Evolutionary conservation across 2,329 filamentous ascomycete species (phyloP).

Genomic region (Hymenoscyphus fructigenus): DNA sequence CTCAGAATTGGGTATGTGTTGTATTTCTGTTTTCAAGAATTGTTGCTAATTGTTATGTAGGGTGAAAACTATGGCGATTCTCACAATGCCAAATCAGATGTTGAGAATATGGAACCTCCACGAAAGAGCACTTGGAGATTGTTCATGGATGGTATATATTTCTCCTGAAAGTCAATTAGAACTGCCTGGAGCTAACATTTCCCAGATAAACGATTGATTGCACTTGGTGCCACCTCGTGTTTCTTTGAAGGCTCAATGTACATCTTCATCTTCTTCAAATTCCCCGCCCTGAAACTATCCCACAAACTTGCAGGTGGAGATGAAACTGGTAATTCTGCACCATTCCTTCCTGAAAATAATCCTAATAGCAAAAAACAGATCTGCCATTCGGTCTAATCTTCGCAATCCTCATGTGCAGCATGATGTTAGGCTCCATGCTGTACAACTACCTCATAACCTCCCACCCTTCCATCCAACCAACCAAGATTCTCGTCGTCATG

Average conservation of each 20-base stretch:
- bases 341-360: neutral
- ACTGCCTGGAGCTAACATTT: constrained; percentile 6
- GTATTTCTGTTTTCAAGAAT: neutral
- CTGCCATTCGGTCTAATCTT: constrained; percentile 52
- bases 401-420: constrained; percentile 56
- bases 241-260: constrained; percentile 62
- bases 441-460: constrained; percentile 40
- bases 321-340: constrained; percentile 21
- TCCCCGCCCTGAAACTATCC: constrained; percentile 49
- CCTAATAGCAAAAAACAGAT: constrained; percentile 34
- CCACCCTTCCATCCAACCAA: constrained; percentile 14
- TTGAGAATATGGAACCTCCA: constrained; percentile 11
- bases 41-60: neutral
- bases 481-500: constrained; percentile 38
- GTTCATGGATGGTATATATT: constrained; percentile 13
- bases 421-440: constrained; percentile 55
- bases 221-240: constrained; percentile 51
- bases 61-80: constrained; percentile 49
- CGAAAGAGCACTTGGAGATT: constrained; percentile 12
- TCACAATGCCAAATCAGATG: constrained; percentile 5
- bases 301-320: constrained; percentile 33
- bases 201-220: constrained; percentile 47
- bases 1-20: constrained; percentile 46
- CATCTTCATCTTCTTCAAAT: constrained; percentile 62
- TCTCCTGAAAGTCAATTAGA: neutral